A percentile compares a stretch with the other conserved stretches of the same genome.
Evolutionary conservation across 331 rosid genomes (phyloP).

Genomic region (Pyrus hybrid): DNA sequence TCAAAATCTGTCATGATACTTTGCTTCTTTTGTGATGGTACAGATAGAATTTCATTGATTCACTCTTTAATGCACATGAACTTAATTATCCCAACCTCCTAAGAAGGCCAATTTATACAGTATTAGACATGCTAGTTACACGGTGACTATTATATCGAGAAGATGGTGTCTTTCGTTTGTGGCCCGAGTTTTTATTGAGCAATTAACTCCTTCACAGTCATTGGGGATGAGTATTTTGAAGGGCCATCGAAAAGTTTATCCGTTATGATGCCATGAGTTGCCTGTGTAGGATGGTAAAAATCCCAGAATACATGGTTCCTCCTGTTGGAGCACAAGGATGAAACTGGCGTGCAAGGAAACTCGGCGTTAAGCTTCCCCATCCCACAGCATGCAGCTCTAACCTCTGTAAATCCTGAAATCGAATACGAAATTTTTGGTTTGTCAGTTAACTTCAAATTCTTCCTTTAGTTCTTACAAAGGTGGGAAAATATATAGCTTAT

Average conservation of each 20-base stretch:
- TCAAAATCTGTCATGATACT: background rate
- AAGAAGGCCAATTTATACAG: background rate
- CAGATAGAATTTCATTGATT: background rate
- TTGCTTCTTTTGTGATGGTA: background rate
- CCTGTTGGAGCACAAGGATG: constrained; percentile 55
- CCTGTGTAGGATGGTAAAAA: constrained; percentile 64
- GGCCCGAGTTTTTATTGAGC: background rate
- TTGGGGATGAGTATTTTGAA: constrained; percentile 41
- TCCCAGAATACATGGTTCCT: constrained; percentile 69
- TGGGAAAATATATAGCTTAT: background rate
- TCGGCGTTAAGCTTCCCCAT: constrained; percentile 46
- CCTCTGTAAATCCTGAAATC: constrained; percentile 62
- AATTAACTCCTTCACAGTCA: constrained; percentile 48
- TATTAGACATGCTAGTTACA: too few species aligned
- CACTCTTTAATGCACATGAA: background rate
- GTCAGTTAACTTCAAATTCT: background rate
- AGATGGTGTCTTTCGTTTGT: constrained; percentile 18
- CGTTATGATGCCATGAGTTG: constrained; percentile 35
- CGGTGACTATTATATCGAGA: background rate
- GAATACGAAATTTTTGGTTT: background rate
- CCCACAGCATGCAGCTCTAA: constrained; percentile 71
- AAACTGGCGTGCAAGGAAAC: constrained; percentile 44
- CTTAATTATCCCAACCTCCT: background rate
- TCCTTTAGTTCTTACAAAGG: background rate
- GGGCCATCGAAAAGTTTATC: constrained; percentile 48